These are phyloP conservation scores for Pleurotus tuoliensis DNA, from an alignment of 768 basidiomycete species.

Conservation along the genomic window DNA sequence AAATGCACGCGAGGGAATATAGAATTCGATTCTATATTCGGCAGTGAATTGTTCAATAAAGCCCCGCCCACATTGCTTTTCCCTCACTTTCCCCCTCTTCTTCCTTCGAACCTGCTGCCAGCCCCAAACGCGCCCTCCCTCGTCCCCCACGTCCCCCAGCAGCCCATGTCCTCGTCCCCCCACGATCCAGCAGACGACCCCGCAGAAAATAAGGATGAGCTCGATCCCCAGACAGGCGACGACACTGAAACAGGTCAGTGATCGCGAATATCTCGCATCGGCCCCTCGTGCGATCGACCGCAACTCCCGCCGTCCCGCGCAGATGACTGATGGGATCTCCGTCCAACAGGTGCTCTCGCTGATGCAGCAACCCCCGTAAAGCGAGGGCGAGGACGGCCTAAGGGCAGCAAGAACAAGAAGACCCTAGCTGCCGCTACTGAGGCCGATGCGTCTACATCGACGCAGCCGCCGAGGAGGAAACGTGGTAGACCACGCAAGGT, in stretches of 20 bases:
- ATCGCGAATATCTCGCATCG: constrained; percentile 1
- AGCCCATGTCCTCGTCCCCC: constrained; percentile 61
- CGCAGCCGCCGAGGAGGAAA: constrained; percentile 42
- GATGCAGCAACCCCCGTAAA: constrained; percentile 45
- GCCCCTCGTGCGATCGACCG: constrained; percentile 10
- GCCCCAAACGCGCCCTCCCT: constrained; percentile 27
- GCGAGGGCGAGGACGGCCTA: constrained; percentile 85
- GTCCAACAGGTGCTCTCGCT: constrained; percentile 34
- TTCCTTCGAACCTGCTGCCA: constrained; percentile 32
- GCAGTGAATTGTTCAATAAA: constrained; percentile 73
- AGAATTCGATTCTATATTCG: constrained; percentile 58
- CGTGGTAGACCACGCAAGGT: constrained; percentile 70
- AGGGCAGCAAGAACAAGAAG: constrained; percentile 79
- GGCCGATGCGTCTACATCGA: constrained; percentile 26
- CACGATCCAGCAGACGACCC: constrained; percentile 46
- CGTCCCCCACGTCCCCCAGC: constrained; percentile 31
- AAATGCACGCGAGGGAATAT: constrained; percentile 63
- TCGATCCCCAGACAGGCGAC: constrained; percentile 36
- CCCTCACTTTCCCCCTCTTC: constrained; percentile 52
- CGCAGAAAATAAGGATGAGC: constrained; percentile 48
- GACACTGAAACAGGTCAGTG: constrained; percentile 5
- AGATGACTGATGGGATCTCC: constrained; percentile 14
- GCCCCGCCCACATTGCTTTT: constrained; percentile 62
- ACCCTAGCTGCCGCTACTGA: constrained; percentile 20
- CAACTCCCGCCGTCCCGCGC: neutral